Evolutionary conservation across 306 rosid species (phyloP).

Genomic region (Begonia fuchsioides): DNA sequence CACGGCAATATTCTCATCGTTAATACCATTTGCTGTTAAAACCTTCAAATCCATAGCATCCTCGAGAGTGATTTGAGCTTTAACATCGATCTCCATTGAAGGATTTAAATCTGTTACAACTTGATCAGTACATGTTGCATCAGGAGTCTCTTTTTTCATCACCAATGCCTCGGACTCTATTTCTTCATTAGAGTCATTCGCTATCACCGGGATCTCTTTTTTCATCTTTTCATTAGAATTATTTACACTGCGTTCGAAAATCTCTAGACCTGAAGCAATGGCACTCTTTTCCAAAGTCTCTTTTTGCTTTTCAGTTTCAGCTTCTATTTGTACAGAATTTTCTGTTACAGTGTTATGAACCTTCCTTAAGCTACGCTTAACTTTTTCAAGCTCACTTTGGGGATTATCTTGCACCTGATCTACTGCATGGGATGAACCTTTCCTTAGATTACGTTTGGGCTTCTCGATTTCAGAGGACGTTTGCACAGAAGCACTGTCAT

Average conservation of each 20-base stretch:
- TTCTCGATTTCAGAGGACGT: slow-evolving; percentile 62
- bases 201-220: slow-evolving; percentile 24
- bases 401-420: slow-evolving; percentile 69
- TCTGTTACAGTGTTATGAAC: slow-evolving; percentile 76
- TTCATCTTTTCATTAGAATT: slow-evolving; percentile 32
- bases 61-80: slow-evolving; percentile 28
- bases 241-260: slow-evolving; percentile 23
- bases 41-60: slow-evolving; percentile 27
- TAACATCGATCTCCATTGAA: slow-evolving; percentile 30
- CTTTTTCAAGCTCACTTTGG: slow-evolving; percentile 86
- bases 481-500: slow-evolving; percentile 35
- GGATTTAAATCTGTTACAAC: slow-evolving; percentile 32
- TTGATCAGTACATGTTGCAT: slow-evolving; percentile 14
- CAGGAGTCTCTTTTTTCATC: slow-evolving; percentile 29
- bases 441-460: slow-evolving; percentile 56
- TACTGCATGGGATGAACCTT: slow-evolving; percentile 40
- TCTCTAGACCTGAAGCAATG: slow-evolving; percentile 17
- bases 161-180: slow-evolving; percentile 27
- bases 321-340: slow-evolving; percentile 37
- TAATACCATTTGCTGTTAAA: slow-evolving; percentile 27
- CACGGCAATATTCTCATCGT: slow-evolving; percentile 32
- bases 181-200: slow-evolving; percentile 36
- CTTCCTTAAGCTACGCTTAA: slow-evolving; percentile 85
- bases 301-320: slow-evolving; percentile 39
- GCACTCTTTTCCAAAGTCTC: slow-evolving; percentile 39